Evolutionary conservation across 805 yeast species (phyloP).

Genomic region (Kazachstania bromeliacearum): DNA sequence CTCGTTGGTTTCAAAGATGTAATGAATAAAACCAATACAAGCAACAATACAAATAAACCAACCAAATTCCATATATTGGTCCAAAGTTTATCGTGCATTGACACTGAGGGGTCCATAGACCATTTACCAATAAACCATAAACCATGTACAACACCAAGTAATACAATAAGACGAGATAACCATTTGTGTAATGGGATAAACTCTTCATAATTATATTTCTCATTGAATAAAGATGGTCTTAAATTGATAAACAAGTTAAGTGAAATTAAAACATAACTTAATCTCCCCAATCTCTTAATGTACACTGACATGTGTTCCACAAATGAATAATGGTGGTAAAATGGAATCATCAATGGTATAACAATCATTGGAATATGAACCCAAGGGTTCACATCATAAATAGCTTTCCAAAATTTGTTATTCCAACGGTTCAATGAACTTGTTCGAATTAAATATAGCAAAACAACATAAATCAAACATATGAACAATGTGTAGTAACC

Average conservation of each 20-base stretch:
- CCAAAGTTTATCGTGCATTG: slow-evolving; percentile 28
- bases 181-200: slow-evolving; percentile 57
- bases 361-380: slow-evolving; percentile 30
- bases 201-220: slow-evolving; percentile 38
- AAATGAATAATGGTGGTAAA: slow-evolving; percentile 28
- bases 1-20: slow-evolving; percentile 44
- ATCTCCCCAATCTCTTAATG: slow-evolving; percentile 52
- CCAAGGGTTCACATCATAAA: slow-evolving; percentile 22
- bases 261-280: slow-evolving; percentile 50
- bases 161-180: slow-evolving; percentile 50
- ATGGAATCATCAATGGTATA: slow-evolving; percentile 29
- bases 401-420: not conserved
- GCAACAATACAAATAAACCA: slow-evolving; percentile 40
- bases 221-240: slow-evolving; percentile 43
- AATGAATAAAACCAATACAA: slow-evolving; percentile 32
- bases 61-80: slow-evolving; percentile 33
- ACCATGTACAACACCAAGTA: slow-evolving; percentile 41
- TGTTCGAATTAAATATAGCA: slow-evolving; percentile 17
- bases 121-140: slow-evolving; percentile 44
- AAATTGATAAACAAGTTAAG: slow-evolving; percentile 46
- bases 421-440: not conserved
- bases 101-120: slow-evolving; percentile 31
- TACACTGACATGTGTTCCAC: slow-evolving; percentile 15
- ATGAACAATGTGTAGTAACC: slow-evolving; percentile 45
- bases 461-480: slow-evolving; percentile 33